Evolutionary conservation across 2,329 filamentous ascomycete species (phyloP).

Genomic region (Botryotinia calthae): DNA sequence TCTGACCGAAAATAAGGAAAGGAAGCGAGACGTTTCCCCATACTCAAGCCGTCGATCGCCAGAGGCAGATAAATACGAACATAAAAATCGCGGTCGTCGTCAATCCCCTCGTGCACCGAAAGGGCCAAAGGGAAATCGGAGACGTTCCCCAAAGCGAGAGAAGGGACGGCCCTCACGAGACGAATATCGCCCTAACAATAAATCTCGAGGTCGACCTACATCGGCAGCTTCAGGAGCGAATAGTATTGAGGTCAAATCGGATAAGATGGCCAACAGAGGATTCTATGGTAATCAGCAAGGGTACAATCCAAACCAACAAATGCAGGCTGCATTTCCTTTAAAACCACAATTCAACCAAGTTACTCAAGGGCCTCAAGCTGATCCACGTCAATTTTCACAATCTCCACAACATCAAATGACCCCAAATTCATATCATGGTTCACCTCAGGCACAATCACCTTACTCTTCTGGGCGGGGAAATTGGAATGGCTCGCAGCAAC

Average conservation of each 20-base stretch:
- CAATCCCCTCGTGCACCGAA: conserved; percentile 35
- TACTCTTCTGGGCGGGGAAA: conserved; percentile 54
- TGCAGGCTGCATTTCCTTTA: conserved; percentile 40
- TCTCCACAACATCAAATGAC: conserved; percentile 58
- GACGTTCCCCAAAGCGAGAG: conserved; percentile 31
- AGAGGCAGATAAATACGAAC: conserved; percentile 35
- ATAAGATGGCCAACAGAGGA: conserved; percentile 40
- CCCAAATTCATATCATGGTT: conserved; percentile 55
- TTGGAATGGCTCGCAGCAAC: conserved; percentile 47
- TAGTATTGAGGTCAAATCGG: conserved; percentile 39
- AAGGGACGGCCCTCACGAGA: conserved; percentile 31
- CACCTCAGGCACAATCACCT: conserved; percentile 60
- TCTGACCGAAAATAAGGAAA: conserved; percentile 27
- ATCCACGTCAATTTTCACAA: conserved; percentile 49
- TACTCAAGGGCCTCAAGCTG: conserved; percentile 32
- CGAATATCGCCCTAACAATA: conserved; percentile 33
- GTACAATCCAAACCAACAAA: conserved; percentile 40
- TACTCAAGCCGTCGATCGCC: conserved; percentile 30
- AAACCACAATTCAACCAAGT: conserved; percentile 40
- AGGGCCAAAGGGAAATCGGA: conserved; percentile 28
- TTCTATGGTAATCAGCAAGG: conserved; percentile 38
- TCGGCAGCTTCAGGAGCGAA: conserved; percentile 39
- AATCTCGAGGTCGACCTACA: conserved; percentile 33
- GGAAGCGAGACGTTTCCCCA: conserved; percentile 30
- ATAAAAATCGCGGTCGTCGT: conserved; percentile 32